These are phyloP conservation scores for Penicillium cinerascens DNA, from an alignment of 495 filamentous ascomycete genomes.

Conservation along the genomic window DNA sequence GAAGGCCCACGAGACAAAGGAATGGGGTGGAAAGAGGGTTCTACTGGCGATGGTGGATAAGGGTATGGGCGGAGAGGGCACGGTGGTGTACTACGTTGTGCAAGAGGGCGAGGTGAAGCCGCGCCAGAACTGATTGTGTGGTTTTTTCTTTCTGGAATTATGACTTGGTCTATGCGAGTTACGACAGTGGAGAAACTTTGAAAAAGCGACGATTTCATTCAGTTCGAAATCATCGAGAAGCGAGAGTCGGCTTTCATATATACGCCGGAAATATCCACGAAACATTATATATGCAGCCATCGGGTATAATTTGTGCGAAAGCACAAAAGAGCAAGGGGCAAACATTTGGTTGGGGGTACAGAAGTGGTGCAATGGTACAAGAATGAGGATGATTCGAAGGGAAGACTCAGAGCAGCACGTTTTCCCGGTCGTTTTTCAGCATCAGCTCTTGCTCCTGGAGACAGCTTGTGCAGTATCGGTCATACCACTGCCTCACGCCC, in stretches of 20 bases:
- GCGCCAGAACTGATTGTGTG: constrained; percentile 74
- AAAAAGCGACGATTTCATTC: constrained; percentile 3
- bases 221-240: constrained; percentile 11
- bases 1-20: constrained; percentile 23
- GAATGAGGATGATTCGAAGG: constrained; percentile 1
- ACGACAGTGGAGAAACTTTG: neutral
- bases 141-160: too few species aligned
- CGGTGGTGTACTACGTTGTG: constrained; percentile 90
- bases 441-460: constrained; percentile 50
- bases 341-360: constrained; percentile 5
- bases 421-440: constrained; percentile 14
- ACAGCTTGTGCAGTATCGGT: constrained; percentile 73
- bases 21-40: constrained; percentile 62
- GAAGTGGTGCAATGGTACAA: neutral
- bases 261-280: constrained; percentile 13
- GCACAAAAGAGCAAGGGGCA: constrained; percentile 7
- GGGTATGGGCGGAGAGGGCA: constrained; percentile 70
- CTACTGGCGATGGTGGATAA: constrained; percentile 74
- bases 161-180: neutral
- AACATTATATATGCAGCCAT: constrained; percentile 11
- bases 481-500: constrained; percentile 60
- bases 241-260: constrained; percentile 5
- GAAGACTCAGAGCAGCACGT: constrained; percentile 17
- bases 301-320: constrained; percentile 33
- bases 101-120: constrained; percentile 97